A percentile compares a stretch with the other conserved stretches of the same genome.
These are phyloP conservation scores for Grosmannia penicillata DNA, from an alignment of 2,329 filamentous ascomycete species.

Conservation along the genomic window DNA sequence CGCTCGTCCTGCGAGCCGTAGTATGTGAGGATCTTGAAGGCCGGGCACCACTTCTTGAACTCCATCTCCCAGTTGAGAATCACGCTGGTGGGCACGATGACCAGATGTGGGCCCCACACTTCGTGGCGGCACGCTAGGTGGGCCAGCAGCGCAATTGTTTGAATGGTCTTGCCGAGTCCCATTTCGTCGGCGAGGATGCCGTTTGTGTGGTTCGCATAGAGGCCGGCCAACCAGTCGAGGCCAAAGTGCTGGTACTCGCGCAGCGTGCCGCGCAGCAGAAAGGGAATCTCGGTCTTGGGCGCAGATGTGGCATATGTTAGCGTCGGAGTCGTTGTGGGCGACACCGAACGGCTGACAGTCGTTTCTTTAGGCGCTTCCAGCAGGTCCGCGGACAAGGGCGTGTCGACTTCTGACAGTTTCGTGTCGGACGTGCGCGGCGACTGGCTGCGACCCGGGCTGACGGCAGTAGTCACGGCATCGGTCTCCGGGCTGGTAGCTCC, in stretches of 20 bases:
- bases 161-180: slow-evolving; percentile 96
- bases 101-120: slow-evolving; percentile 90
- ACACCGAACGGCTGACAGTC: slow-evolving; percentile 18
- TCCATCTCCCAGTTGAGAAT: slow-evolving; percentile 99
- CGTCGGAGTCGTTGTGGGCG: slow-evolving; percentile 14
- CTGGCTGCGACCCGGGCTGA: slow-evolving; percentile 29
- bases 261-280: slow-evolving; percentile 72
- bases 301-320: slow-evolving; percentile 17
- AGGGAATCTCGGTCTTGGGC: slow-evolving; percentile 57
- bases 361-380: slow-evolving; percentile 16
- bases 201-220: slow-evolving; percentile 87
- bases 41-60: slow-evolving; percentile 97
- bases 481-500: slow-evolving; percentile 23
- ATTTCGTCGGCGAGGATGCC: slow-evolving; percentile 97
- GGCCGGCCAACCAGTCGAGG: slow-evolving; percentile 88
- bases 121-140: slow-evolving; percentile 82
- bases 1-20: slow-evolving; percentile 91
- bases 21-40: slow-evolving; percentile 95
- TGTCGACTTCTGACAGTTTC: slow-evolving; percentile 34
- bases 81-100: slow-evolving; percentile 93
- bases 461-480: slow-evolving; percentile 25
- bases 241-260: slow-evolving; percentile 95
- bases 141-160: slow-evolving; percentile 86
- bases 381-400: slow-evolving; percentile 20
- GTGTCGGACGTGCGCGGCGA: slow-evolving; percentile 35